Percentiles rank a stretch among this genome's conserved stretches.
These are phyloP conservation scores for Coriolopsis trogii DNA, from an alignment of 1,284 basidiomycete genomes.

Conservation along the genomic window DNA sequence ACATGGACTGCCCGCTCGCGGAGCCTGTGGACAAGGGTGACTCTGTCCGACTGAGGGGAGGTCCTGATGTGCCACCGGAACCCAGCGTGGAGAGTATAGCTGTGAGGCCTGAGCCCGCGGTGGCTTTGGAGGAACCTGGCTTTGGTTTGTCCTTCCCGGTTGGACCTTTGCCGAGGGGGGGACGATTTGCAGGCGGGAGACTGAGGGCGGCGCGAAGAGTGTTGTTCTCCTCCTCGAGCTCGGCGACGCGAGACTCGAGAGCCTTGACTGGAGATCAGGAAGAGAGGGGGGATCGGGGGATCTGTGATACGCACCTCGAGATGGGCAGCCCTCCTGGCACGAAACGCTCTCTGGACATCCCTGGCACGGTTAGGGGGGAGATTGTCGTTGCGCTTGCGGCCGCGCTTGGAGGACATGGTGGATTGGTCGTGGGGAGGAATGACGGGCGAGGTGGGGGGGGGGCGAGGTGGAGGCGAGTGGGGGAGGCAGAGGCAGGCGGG, in stretches of 20 bases:
- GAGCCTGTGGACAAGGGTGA: conserved; percentile 39
- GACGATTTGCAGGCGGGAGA: conserved; percentile 74
- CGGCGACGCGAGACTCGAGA: conserved; percentile 79
- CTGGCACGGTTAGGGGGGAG: conserved; percentile 90
- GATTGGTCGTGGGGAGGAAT: conserved; percentile 15
- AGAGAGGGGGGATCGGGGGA: conserved; percentile 17
- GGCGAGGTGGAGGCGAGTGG: conserved; percentile 16
- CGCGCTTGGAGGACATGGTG: conserved; percentile 89
- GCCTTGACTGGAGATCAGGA: conserved; percentile 49
- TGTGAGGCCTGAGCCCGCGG: conserved; percentile 17
- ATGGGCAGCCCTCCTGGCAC: conserved; percentile 88
- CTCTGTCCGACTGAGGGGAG: conserved; percentile 30
- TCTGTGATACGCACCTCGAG: conserved; percentile 60
- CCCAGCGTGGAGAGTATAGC: conserved; percentile 20
- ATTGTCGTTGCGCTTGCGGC: conserved; percentile 90
- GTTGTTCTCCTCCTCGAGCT: conserved; percentile 85
- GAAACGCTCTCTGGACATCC: conserved; percentile 92
- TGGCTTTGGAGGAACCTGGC: conserved; percentile 30
- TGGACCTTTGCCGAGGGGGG: conserved; percentile 76
- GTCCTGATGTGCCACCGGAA: conserved; percentile 18
- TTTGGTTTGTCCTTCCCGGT: conserved; percentile 83
- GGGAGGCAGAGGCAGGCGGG: conserved; percentile 23
- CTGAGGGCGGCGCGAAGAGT: conserved; percentile 76
- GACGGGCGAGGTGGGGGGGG: conserved; percentile 24
- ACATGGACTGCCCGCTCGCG: conserved; percentile 38